Evolutionary conservation across 2,329 filamentous ascomycete genomes (phyloP).

Genomic region (Penicillium olsonii): DNA sequence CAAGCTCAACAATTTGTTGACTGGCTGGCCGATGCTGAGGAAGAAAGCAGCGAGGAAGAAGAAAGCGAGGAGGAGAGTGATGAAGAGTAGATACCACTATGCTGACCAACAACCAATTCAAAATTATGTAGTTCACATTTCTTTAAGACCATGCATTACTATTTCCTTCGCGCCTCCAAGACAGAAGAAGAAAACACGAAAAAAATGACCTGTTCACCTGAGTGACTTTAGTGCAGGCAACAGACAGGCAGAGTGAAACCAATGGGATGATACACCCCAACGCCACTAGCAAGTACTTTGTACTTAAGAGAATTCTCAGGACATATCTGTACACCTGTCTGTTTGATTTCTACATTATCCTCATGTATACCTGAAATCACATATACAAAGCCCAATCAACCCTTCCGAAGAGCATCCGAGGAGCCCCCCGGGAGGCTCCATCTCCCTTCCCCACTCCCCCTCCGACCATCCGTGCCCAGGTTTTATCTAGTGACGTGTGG

Average conservation of each 20-base stretch:
- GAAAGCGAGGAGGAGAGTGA: constrained; percentile 50
- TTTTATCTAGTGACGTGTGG: constrained; percentile 9
- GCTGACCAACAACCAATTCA: neutral
- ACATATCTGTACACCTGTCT: neutral
- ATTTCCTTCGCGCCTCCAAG: neutral
- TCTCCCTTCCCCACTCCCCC: constrained; percentile 10
- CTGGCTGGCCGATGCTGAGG: constrained; percentile 76
- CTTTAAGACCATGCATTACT: neutral
- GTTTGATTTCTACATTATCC: too few species aligned
- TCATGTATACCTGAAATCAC: too few species aligned
- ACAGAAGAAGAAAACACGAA: too few species aligned
- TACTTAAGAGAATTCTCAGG: neutral
- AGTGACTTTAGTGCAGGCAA: neutral
- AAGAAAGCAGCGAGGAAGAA: constrained; percentile 66
- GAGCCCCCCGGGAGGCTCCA: constrained; percentile 1
- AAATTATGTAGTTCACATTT: neutral
- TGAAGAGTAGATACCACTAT: constrained; percentile 32
- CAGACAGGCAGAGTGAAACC: neutral
- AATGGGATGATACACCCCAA: neutral
- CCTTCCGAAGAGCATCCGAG: neutral
- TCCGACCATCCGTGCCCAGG: constrained; percentile 6
- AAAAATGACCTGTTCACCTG: neutral
- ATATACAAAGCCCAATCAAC: neutral
- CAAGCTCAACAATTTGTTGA: constrained; percentile 80
- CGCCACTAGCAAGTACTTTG: neutral